Base-by-base conservation (phyloP, 805 yeast species). In the Candida krabiensis region DNA sequence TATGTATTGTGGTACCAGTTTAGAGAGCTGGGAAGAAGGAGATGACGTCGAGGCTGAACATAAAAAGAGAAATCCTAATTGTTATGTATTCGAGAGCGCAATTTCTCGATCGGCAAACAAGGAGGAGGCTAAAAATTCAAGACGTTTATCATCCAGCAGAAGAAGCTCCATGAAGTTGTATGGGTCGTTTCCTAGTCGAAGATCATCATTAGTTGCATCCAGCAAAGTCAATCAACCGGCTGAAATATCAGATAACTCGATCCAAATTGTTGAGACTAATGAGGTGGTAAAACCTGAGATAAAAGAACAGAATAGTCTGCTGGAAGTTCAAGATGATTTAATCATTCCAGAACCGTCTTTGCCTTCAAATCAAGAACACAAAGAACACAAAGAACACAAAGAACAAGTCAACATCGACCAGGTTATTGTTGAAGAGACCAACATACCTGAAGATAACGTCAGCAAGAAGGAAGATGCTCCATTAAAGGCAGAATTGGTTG, bases 21-120 rank as follows among this genome's bases (percentile, higher is more conserved):
- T 77, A 12, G 84, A 83, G 37, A 89, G 88, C 3, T 86, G 95
- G 95, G 85, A 75, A 41, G 55, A 60, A 1, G 69, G 64, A 2
- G 93, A 86, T 58, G 78, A 74, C 41, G 91, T 90, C 0, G 41
- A 70, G 7, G 65, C 48, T 12, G 88, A 80, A 46, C 93, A 85
- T 53, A 44, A 52, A n/a, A 58, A 62, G 37, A 55, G 75, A 34
- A 58, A 63, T 16, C 67, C 66, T 2, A 52, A 64, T 19, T 70
- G 83, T 56, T 61, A 65, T 45, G 60, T 69, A 26, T 70, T 71
- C 24, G 35, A 32, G 9, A 19, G 34, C 13, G 14, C 28, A 14
- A 3, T 8, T 21, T 11, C 7, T 11, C 24, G 24, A 11, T 8
- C 24, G 24, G 24, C 28, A 13, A 9, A 12, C 12, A 12, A 9